phyloP scores from a whole-genome alignment of 2,329 filamentous ascomycete genomes.

The Fonsecaea erecta region DNA sequence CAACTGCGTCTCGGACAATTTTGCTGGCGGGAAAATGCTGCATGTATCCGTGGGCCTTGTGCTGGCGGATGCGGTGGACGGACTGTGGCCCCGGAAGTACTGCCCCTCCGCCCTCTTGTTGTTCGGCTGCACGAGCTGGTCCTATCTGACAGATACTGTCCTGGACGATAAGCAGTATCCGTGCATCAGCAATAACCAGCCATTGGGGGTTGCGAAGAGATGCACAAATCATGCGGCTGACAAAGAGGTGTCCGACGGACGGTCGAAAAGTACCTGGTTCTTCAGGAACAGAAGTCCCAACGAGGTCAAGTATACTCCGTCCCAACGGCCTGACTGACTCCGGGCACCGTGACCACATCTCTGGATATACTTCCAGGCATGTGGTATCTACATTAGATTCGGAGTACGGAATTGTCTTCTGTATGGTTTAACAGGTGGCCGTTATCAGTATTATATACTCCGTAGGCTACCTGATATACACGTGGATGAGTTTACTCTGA shows the following conservation, averaged over 20 bases:
- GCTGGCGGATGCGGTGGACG: not conserved
- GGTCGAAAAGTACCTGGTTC: not conserved
- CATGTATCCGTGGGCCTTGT: conserved; percentile 14
- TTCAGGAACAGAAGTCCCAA: not conserved
- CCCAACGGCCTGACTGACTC: not conserved
- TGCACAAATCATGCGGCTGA: not conserved
- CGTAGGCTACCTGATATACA: not conserved
- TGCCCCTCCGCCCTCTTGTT: conserved; percentile 1
- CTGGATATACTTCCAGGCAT: not conserved
- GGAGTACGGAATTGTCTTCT: not conserved
- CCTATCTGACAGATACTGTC: not conserved
- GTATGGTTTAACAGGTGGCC: not conserved
- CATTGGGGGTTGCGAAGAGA: not conserved
- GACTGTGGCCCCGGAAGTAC: not conserved
- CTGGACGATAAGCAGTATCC: not conserved
- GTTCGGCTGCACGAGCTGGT: not conserved
- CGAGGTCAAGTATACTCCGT: not conserved
- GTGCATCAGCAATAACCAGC: not conserved
- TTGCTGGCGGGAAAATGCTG: conserved; percentile 12
- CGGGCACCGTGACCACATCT: not conserved
- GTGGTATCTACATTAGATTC: not conserved
- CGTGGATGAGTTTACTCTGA: not conserved
- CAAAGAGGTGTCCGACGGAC: not conserved
- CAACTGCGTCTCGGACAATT: conserved; percentile 23
- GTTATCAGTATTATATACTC: not conserved